These are phyloP conservation scores for Cytospora chrysosperma DNA, from an alignment of 2,329 filamentous ascomycete species.

Conservation along the genomic window DNA sequence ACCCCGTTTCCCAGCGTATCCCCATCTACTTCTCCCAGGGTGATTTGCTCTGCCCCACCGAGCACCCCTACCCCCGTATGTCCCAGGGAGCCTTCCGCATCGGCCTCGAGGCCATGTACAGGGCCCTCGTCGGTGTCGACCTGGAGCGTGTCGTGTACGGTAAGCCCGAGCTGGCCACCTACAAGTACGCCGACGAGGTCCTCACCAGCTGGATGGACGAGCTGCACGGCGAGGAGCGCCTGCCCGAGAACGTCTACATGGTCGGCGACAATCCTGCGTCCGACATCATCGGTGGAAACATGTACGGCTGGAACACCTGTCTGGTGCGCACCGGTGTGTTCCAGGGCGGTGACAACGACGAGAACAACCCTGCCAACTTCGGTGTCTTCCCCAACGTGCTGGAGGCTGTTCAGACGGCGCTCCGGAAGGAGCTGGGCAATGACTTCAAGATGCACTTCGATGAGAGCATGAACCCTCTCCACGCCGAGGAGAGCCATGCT, in stretches of 20 bases:
- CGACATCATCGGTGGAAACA: conserved; percentile 75
- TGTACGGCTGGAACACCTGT: conserved; percentile 81
- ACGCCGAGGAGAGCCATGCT: conserved; percentile 23
- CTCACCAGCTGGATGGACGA: conserved; percentile 73
- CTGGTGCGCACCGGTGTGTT: conserved; percentile 76
- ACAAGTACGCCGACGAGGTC: conserved; percentile 75
- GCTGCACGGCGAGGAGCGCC: conserved; percentile 68
- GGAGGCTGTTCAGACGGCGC: conserved; percentile 66
- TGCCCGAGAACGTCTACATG: conserved; percentile 74
- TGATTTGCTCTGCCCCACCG: conserved; percentile 56
- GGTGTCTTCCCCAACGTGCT: conserved; percentile 73
- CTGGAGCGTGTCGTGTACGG: conserved; percentile 76
- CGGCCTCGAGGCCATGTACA: conserved; percentile 71
- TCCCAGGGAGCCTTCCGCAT: conserved; percentile 76
- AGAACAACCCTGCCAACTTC: conserved; percentile 74
- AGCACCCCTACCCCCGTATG: conserved; percentile 66
- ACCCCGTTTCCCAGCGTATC: conserved; percentile 64
- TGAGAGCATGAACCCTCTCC: conserved; percentile 63
- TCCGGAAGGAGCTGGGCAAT: conserved; percentile 68
- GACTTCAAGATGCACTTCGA: conserved; percentile 75
- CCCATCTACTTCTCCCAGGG: conserved; percentile 65
- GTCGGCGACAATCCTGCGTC: conserved; percentile 72
- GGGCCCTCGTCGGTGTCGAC: conserved; percentile 65
- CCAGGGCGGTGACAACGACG: conserved; percentile 73
- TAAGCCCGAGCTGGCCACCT: conserved; percentile 73